phyloP scores from a whole-genome alignment of 2,329 filamentous ascomycete species.

The Laburnicola sp. region DNA sequence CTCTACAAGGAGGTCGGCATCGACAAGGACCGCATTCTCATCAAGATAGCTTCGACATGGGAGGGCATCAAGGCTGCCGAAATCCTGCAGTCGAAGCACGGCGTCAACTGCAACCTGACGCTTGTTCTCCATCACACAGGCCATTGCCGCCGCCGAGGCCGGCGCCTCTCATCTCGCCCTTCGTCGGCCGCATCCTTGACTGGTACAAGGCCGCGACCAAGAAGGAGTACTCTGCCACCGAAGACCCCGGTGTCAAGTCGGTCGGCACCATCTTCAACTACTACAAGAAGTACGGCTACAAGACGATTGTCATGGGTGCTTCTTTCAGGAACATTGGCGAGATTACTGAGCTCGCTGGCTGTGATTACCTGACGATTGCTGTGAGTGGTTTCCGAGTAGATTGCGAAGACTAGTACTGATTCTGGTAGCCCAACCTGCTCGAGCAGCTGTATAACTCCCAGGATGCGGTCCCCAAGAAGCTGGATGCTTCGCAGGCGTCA shows the following conservation, averaged over 20 bases:
- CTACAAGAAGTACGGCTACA: constrained; percentile 99
- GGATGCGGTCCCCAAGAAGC: constrained; percentile 86
- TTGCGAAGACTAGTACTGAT: constrained; percentile 16
- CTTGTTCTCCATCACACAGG: constrained; percentile 97
- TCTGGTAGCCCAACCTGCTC: constrained; percentile 76
- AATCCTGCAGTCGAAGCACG: constrained; percentile 93
- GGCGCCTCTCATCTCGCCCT: constrained; percentile 97
- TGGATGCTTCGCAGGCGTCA: constrained; percentile 69
- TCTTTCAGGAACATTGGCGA: constrained; percentile 96
- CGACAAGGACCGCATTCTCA: constrained; percentile 89
- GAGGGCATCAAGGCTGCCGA: constrained; percentile 99
- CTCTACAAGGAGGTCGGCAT: constrained; percentile 94
- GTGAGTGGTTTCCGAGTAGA: constrained; percentile 55
- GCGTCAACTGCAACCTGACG: constrained; percentile 97
- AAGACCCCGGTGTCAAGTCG: constrained; percentile 94
- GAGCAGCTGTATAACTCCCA: constrained; percentile 89
- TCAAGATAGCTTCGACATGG: constrained; percentile 99
- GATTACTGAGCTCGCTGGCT: constrained; percentile 97
- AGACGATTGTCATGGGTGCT: constrained; percentile 99
- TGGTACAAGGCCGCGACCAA: constrained; percentile 98
- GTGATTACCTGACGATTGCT: constrained; percentile 98
- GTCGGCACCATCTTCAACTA: constrained; percentile 98
- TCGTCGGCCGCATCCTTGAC: constrained; percentile 98
- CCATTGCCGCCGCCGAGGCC: constrained; percentile 94
- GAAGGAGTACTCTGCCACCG: constrained; percentile 86